These are phyloP conservation scores for Geosmithia flava DNA, from an alignment of 2,329 filamentous ascomycete genomes.

Conservation along the genomic window DNA sequence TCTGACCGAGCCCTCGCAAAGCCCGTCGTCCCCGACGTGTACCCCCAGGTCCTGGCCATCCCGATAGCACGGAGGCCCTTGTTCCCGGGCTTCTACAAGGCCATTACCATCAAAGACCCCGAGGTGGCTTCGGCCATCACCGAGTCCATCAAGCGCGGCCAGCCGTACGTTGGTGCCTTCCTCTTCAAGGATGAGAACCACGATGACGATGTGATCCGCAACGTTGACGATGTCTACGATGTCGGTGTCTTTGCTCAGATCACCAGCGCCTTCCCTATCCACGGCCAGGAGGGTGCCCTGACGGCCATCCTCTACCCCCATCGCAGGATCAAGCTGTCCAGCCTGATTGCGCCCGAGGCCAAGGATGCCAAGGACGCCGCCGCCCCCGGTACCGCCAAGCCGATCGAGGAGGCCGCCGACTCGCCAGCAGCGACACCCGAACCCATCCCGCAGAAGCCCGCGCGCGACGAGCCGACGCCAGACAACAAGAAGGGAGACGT, in stretches of 20 bases:
- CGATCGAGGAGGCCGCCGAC: slow-evolving; percentile 34
- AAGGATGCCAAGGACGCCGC: slow-evolving; percentile 26
- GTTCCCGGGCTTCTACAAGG: slow-evolving; percentile 98
- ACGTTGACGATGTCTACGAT: slow-evolving; percentile 82
- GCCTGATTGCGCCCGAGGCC: slow-evolving; percentile 56
- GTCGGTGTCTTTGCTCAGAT: slow-evolving; percentile 97
- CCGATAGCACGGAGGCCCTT: slow-evolving; percentile 87
- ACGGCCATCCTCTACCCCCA: slow-evolving; percentile 95
- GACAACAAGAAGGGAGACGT: slow-evolving; percentile 78
- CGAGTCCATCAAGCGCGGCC: slow-evolving; percentile 92
- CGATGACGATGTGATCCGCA: slow-evolving; percentile 88
- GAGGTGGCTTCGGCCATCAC: slow-evolving; percentile 86
- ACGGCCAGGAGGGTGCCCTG: slow-evolving; percentile 71
- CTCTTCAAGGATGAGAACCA: slow-evolving; percentile 92
- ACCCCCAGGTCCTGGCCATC: slow-evolving; percentile 95
- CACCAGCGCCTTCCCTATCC: slow-evolving; percentile 86
- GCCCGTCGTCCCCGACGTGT: slow-evolving; percentile 82
- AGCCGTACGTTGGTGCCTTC: slow-evolving; percentile 95
- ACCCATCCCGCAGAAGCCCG: slow-evolving; percentile 41
- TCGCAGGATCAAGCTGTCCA: slow-evolving; percentile 81
- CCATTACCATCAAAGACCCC: slow-evolving; percentile 88
- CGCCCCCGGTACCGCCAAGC: slow-evolving; percentile 26
- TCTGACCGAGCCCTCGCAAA: slow-evolving; percentile 72
- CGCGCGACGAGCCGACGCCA: slow-evolving; percentile 36
- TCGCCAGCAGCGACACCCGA: slow-evolving; percentile 39